phyloP scores from a whole-genome alignment of 1,139 yeast genomes.

The Maudiozyma humilis region DNA sequence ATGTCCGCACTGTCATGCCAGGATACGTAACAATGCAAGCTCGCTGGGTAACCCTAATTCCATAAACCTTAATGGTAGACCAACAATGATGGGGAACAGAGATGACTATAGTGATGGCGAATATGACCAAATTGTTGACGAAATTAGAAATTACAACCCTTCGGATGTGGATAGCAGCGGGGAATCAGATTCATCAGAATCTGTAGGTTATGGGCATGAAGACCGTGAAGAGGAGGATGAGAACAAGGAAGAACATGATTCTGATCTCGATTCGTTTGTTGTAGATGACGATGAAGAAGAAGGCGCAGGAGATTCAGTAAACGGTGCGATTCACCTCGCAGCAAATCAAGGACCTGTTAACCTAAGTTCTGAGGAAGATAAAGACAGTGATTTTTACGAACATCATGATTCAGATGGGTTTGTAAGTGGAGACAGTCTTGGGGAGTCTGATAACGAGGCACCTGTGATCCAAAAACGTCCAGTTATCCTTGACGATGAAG shows the following conservation, averaged over 20 bases:
- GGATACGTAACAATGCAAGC: slow-evolving; percentile 14
- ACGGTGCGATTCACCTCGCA: neutral
- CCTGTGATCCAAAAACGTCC: neutral
- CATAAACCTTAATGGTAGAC: slow-evolving; percentile 3
- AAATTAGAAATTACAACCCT: slow-evolving; percentile 15
- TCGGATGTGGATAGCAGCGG: slow-evolving; percentile 10
- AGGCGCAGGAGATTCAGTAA: slow-evolving; percentile 7
- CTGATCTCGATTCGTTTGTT: slow-evolving; percentile 22
- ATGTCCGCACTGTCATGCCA: slow-evolving; percentile 21
- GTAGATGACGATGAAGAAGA: slow-evolving; percentile 17
- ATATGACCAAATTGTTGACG: slow-evolving; percentile 19
- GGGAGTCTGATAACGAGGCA: slow-evolving; percentile 8
- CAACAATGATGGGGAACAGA: slow-evolving; percentile 9
- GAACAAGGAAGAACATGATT: slow-evolving; percentile 9
- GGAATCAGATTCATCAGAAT: slow-evolving; percentile 6
- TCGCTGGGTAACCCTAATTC: neutral
- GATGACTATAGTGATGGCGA: slow-evolving; percentile 28
- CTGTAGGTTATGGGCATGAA: slow-evolving; percentile 7
- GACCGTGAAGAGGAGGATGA: slow-evolving; percentile 6
- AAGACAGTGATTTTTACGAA: slow-evolving; percentile 22
- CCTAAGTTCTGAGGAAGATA: slow-evolving; percentile 7
- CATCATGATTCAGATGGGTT: slow-evolving; percentile 19
- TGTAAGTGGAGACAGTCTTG: slow-evolving; percentile 26
- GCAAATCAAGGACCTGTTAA: too few relatives aligned
- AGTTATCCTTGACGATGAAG: neutral